Base-by-base conservation (phyloP, 1,284 basidiomycete genomes). In the Sutorius eximius region DNA sequence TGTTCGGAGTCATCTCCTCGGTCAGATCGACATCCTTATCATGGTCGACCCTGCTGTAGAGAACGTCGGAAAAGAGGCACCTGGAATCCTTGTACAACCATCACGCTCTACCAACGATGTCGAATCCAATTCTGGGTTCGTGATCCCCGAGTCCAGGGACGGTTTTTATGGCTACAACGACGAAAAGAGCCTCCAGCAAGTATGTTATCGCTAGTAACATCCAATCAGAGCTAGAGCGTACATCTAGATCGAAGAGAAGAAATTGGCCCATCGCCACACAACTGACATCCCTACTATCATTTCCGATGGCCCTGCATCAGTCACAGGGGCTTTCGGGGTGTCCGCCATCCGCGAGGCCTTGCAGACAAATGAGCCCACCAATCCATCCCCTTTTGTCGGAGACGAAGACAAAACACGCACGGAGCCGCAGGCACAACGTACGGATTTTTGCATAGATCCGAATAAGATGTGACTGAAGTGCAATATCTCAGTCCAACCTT, bases 81-180 rank as follows among this genome's bases (percentile, higher is more conserved):
- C 49, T 3, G 47, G 49, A 22, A 24, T 15, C 8, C 32, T 43
- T 5, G 22, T 18, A 7, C 52, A n/a, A 13, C 20, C 49, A 34
- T 24, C 54, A 15, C 46, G 6, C 5, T n/a, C 69, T 16, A 22
- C 51, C 16, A 33, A 36, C 33, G 53, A 53, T 18, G 33, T 56
- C 27, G 68, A 69, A 50, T 49, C 57, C 52, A 56, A 24, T 51
- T 46, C 57, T 29, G 70, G 67, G 8, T 60, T 87, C n/a, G 64
- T 75, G 44, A 82, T 85, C 30, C 82, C 85, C 1, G 77, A 85
- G 61, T 70, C 81, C 8, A 77, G 80, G 57, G 86, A 89, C 65
- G 86, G 84, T 0, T 91, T 84, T 71, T 91, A 87, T 67, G 84
- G 85, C 5, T 91, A 91, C 68, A 77, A 76, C 27, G 88, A 91